These are phyloP conservation scores for Fusarium virguliforme DNA, from an alignment of 2,329 filamentous ascomycete species.

Conservation along the genomic window DNA sequence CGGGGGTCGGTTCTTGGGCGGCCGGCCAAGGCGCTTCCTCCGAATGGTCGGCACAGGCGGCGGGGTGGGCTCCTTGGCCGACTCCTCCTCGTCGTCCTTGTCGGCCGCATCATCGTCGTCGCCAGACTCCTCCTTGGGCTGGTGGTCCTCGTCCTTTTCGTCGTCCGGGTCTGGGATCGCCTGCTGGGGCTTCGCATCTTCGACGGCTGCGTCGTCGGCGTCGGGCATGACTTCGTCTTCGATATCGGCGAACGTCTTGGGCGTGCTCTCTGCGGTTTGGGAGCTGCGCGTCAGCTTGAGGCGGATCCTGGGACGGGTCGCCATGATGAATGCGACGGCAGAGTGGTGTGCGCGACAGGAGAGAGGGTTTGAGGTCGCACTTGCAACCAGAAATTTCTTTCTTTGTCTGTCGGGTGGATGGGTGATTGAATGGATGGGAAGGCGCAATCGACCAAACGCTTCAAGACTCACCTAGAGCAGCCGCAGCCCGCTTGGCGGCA, in stretches of 20 bases:
- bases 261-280: slow-evolving; percentile 59
- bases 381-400: not conserved
- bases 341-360: not conserved
- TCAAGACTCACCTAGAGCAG: slow-evolving; percentile 65
- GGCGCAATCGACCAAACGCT: slow-evolving; percentile 20
- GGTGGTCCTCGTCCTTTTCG: slow-evolving; percentile 65
- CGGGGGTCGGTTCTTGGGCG: slow-evolving; percentile 86
- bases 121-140: slow-evolving; percentile 68
- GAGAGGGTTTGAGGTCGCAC: not conserved
- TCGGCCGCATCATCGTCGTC: slow-evolving; percentile 58
- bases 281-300: slow-evolving; percentile 55
- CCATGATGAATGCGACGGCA: slow-evolving; percentile 43
- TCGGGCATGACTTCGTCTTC: slow-evolving; percentile 57
- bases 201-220: slow-evolving; percentile 52
- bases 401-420: slow-evolving; percentile 23
- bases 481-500: slow-evolving; percentile 68
- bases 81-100: slow-evolving; percentile 61
- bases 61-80: slow-evolving; percentile 68
- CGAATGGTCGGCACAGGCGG: slow-evolving; percentile 76
- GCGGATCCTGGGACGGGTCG: slow-evolving; percentile 52
- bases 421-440: slow-evolving; percentile 3
- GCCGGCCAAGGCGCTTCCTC: slow-evolving; percentile 85
- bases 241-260: slow-evolving; percentile 60
- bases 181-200: slow-evolving; percentile 61
- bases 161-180: slow-evolving; percentile 57